phyloP scores from a whole-genome alignment of 495 filamentous ascomycete genomes.

The Elaphomyces granulatus region DNA sequence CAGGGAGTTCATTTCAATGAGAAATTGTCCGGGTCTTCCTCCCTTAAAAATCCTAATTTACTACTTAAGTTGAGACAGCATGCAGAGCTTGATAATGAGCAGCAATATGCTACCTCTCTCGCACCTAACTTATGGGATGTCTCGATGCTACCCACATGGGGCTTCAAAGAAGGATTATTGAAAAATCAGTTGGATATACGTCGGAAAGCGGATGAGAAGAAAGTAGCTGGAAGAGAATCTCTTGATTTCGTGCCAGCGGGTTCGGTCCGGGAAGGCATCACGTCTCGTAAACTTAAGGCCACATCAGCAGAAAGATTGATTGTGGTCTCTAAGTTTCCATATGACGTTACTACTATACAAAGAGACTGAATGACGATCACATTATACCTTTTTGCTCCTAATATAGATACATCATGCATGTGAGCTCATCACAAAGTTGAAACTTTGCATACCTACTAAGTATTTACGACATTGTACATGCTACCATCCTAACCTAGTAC shows the following conservation, averaged over 20 bases:
- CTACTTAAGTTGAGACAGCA: conserved; percentile 68
- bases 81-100: conserved; percentile 50
- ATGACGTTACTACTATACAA: too few species aligned
- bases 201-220: conserved; percentile 45
- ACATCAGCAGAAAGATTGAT: too few species aligned
- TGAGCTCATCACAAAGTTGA: too few species aligned
- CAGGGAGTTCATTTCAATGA: conserved; percentile 85
- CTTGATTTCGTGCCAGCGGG: conserved; percentile 65
- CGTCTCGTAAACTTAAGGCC: too few species aligned
- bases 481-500: too few species aligned
- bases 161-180: conserved; percentile 58
- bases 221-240: conserved; percentile 33
- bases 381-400: too few species aligned
- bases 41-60: conserved; percentile 68
- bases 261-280: background rate
- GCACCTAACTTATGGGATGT: conserved; percentile 53
- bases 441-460: too few species aligned
- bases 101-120: conserved; percentile 68
- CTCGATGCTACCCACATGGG: conserved; percentile 47
- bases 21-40: conserved; percentile 52
- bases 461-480: too few species aligned
- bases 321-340: too few species aligned
- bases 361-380: too few species aligned
- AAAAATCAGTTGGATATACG: conserved; percentile 46
- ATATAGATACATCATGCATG: too few species aligned